Conservation (phyloP, 179 eudicot species). For the Silene vulgaris region DNA sequence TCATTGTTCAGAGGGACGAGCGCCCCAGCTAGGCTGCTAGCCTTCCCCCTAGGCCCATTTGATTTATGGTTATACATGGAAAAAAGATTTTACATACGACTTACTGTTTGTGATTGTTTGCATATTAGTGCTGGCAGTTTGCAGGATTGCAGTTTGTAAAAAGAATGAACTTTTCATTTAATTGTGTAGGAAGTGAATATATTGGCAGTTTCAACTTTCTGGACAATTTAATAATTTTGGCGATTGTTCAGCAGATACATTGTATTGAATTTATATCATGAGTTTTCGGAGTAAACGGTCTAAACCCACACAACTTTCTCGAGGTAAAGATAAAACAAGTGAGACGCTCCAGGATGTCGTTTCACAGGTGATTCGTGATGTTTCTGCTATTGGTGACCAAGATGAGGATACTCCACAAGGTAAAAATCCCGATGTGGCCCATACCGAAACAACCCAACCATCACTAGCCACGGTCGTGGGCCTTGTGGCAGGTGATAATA, state of each 20-base stretch:
- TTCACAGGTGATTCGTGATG: conserved; percentile 27
- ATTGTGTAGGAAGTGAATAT: not conserved
- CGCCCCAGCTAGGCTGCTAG: too few species aligned
- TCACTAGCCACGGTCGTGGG: conserved; percentile 11
- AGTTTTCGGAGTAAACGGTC: conserved; percentile 32
- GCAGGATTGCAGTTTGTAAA: not conserved
- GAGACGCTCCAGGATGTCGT: conserved; percentile 28
- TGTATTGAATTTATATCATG: conserved; percentile 20
- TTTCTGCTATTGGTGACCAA: conserved; percentile 18
- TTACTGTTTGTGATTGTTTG: too few species aligned
- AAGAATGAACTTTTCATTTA: not conserved
- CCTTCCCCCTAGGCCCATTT: too few species aligned
- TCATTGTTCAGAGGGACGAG: too few species aligned
- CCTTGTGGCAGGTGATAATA: conserved; percentile 12
- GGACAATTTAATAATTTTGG: not conserved
- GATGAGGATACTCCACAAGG: conserved; percentile 22
- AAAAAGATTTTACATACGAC: too few species aligned
- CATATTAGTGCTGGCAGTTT: not conserved
- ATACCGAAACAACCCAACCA: conserved; percentile 13
- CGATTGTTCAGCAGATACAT: conserved; percentile 17
- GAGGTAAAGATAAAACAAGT: conserved; percentile 16
- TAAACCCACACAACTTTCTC: conserved; percentile 14
- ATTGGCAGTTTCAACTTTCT: not conserved
- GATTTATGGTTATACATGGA: too few species aligned
- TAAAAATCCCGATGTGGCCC: conserved; percentile 17